Conservation (phyloP, 352 stramenopile genomes). For the Elongisporangium prolatum region DNA sequence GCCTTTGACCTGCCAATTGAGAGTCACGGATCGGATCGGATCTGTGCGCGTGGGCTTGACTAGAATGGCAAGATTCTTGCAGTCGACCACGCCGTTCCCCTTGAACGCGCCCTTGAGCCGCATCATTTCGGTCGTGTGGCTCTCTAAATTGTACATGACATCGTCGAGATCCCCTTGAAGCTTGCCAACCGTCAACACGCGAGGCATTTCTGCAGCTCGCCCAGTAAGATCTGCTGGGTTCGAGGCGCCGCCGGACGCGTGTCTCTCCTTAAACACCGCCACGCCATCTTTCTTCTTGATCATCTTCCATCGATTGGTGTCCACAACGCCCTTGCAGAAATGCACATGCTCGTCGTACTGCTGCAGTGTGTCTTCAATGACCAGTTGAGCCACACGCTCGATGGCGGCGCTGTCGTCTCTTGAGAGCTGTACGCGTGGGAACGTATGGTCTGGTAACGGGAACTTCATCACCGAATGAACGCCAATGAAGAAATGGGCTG, state of each 20-base stretch:
- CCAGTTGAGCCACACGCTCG: conserved; percentile 17
- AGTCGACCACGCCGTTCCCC: conserved; percentile 43
- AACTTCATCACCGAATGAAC: conserved; percentile 20
- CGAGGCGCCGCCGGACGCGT: background rate
- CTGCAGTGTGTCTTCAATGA: conserved; percentile 25
- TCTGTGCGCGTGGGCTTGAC: conserved; percentile 22
- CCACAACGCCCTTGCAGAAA: conserved; percentile 3
- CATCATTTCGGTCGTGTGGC: conserved; percentile 42
- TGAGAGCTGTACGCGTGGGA: conserved; percentile 17
- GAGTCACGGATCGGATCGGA: conserved; percentile 41
- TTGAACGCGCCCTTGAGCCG: conserved; percentile 49
- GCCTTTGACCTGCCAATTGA: conserved; percentile 57
- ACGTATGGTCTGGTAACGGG: conserved; percentile 16
- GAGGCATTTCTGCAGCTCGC: too few relatives aligned
- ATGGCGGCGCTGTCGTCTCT: conserved; percentile 17
- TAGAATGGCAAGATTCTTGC: conserved; percentile 33
- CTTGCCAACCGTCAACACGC: conserved; percentile 21
- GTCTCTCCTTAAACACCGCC: conserved; percentile 19
- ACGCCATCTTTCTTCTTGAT: conserved; percentile 24
- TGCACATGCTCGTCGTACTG: conserved; percentile 27
- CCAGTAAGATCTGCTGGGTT: too few relatives aligned
- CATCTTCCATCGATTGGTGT: conserved; percentile 23
- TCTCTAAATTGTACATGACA: conserved; percentile 17
- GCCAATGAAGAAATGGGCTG: too few relatives aligned
- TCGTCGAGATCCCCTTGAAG: conserved; percentile 41